These are phyloP conservation scores for Gracilaria caudata DNA, from an alignment of 23 red algal genomes.

Conservation along the genomic window DNA sequence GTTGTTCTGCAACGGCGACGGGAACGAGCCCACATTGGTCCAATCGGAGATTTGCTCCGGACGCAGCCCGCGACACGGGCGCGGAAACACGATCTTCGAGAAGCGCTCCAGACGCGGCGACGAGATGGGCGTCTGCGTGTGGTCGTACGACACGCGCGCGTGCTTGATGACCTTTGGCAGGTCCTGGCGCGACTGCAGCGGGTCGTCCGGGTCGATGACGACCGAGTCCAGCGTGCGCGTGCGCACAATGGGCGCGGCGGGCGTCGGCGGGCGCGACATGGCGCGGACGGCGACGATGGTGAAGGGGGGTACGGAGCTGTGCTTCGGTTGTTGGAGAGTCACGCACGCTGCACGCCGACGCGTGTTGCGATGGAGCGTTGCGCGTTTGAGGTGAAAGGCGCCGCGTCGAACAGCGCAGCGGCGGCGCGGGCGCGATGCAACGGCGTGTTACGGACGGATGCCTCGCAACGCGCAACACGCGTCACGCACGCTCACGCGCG, in stretches of 20 bases:
- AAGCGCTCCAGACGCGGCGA: constrained; percentile 53
- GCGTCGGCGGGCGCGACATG: constrained; percentile 52
- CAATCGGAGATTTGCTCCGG: constrained; percentile 75
- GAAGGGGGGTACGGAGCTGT: constrained; percentile 3
- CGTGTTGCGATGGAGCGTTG: no score
- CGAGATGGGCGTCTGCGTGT: constrained; percentile 19
- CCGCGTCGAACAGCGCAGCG: no score
- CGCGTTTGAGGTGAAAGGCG: not conserved
- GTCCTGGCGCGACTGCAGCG: constrained; percentile 57
- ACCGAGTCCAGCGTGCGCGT: constrained; percentile 42
- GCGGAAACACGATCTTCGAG: constrained; percentile 66
- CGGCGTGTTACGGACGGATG: not conserved
- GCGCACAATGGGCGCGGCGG: constrained; percentile 52
- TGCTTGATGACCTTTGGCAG: constrained; percentile 62
- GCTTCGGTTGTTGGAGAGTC: no score
- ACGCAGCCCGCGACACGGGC: constrained; percentile 6
- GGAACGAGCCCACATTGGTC: constrained; percentile 76
- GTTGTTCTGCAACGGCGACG: constrained; percentile 87
- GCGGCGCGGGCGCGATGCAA: not conserved
- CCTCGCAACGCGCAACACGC: not conserved
- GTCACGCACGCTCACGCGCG: not conserved
- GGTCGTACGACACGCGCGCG: constrained; percentile 53
- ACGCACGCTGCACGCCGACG: no score
- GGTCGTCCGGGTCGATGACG: constrained; percentile 62
- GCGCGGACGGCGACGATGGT: not conserved